phyloP scores from a whole-genome alignment of 148 eudicot species.

The Rhododendron vialii region DNA sequence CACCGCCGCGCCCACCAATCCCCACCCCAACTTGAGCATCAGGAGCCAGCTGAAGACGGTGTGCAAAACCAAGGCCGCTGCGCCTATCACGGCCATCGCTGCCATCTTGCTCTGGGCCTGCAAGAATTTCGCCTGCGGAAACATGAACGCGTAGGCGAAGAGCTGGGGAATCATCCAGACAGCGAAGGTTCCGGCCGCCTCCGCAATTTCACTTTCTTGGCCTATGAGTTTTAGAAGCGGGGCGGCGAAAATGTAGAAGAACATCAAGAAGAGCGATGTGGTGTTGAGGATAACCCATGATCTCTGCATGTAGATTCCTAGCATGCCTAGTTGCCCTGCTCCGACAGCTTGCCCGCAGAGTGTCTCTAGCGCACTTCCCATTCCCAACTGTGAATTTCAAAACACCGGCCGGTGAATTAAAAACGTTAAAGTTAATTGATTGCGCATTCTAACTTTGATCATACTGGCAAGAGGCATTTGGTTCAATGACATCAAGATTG shows the following conservation, averaged over 20 bases:
- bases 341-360: slow-evolving; percentile 62
- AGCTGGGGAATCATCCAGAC: slow-evolving; percentile 58
- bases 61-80: slow-evolving; percentile 31
- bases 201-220: slow-evolving; percentile 32
- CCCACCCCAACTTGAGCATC: slow-evolving; percentile 40
- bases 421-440: no score
- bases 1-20: slow-evolving; percentile 46
- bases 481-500: no score
- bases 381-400: slow-evolving; percentile 22
- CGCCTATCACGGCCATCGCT: slow-evolving; percentile 46
- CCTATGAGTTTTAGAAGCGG: slow-evolving; percentile 37
- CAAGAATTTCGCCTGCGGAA: slow-evolving; percentile 51
- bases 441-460: no score
- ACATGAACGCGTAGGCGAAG: slow-evolving; percentile 52
- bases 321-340: slow-evolving; percentile 34
- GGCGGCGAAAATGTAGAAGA: slow-evolving; percentile 34
- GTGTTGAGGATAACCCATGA: slow-evolving; percentile 50
- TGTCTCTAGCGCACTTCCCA: slow-evolving; percentile 61
- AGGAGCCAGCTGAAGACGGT: slow-evolving; percentile 53
- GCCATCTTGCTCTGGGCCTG: slow-evolving; percentile 63
- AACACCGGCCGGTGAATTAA: neutral
- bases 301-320: slow-evolving; percentile 52
- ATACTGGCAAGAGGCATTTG: no score
- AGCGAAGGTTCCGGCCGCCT: slow-evolving; percentile 37
- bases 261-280: slow-evolving; percentile 18